These are phyloP conservation scores for Saturnispora gosingensis DNA, from an alignment of 805 yeast genomes.

Conservation along the genomic window DNA sequence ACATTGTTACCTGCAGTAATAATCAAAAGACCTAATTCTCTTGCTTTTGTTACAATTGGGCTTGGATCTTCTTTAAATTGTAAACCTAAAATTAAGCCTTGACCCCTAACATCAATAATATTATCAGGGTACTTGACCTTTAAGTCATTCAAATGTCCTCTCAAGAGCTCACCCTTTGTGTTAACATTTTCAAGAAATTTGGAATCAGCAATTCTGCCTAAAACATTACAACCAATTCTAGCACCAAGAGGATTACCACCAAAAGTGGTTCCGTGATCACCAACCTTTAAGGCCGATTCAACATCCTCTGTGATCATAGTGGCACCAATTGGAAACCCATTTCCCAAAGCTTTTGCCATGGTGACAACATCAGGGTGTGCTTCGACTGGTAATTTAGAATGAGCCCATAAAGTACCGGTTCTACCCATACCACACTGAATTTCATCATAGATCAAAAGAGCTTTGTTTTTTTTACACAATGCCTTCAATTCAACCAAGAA, in stretches of 20 bases:
- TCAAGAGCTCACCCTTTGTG: constrained; percentile 49
- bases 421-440: constrained; percentile 96
- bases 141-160: constrained; percentile 39
- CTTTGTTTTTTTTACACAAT: constrained; percentile 60
- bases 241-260: constrained; percentile 96
- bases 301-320: constrained; percentile 77
- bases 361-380: constrained; percentile 95
- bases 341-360: constrained; percentile 93
- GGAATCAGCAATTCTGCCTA: constrained; percentile 53
- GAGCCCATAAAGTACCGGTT: constrained; percentile 92
- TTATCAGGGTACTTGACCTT: constrained; percentile 49
- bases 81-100: constrained; percentile 79
- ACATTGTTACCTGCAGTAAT: constrained; percentile 92
- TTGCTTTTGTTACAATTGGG: constrained; percentile 54
- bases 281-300: constrained; percentile 64
- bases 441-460: constrained; percentile 82
- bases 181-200: constrained; percentile 54
- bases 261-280: constrained; percentile 97
- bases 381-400: constrained; percentile 56
- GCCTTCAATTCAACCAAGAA: constrained; percentile 59
- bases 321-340: constrained; percentile 95
- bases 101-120: constrained; percentile 70
- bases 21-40: constrained; percentile 72
- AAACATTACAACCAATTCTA: constrained; percentile 68
- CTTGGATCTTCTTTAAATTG: constrained; percentile 63